phyloP scores from a whole-genome alignment of 2,329 filamentous ascomycete species.

The Exophiala sp. region DNA sequence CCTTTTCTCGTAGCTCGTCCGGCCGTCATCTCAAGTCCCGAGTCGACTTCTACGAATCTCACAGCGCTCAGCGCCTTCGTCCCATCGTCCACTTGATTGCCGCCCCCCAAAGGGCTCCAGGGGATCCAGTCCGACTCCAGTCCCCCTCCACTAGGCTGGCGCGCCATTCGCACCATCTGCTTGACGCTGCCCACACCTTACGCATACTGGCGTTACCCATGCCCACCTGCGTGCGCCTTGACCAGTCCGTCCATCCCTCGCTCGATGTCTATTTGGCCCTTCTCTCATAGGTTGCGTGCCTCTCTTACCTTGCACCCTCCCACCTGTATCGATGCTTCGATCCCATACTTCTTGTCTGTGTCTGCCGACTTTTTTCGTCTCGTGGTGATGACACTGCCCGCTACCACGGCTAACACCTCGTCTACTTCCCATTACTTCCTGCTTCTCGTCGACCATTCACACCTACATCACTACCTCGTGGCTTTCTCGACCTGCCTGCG shows the following conservation, averaged over 20 bases:
- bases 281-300: slow-evolving; percentile 21
- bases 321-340: slow-evolving; percentile 11
- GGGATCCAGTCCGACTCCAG: slow-evolving; percentile 7
- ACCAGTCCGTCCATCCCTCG: slow-evolving; percentile 2
- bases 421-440: slow-evolving; percentile 9
- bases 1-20: not conserved
- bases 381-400: slow-evolving; percentile 22
- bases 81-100: slow-evolving; percentile 1
- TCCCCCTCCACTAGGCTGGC: slow-evolving; percentile 13
- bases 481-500: slow-evolving; percentile 9
- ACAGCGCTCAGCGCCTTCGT: not conserved
- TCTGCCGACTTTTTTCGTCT: slow-evolving; percentile 17
- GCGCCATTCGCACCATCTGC: slow-evolving; percentile 15
- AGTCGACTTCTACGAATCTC: too few species aligned
- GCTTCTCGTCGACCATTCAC: slow-evolving; percentile 6
- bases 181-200: slow-evolving; percentile 17
- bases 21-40: not conserved
- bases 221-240: slow-evolving; percentile 17
- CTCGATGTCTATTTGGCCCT: slow-evolving; percentile 12
- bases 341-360: slow-evolving; percentile 7
- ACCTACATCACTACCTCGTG: slow-evolving; percentile 13
- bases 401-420: slow-evolving; percentile 3
- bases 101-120: too few species aligned
- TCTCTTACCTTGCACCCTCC: slow-evolving; percentile 17
- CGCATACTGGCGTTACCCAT: slow-evolving; percentile 14